Conservation (phyloP, 208 protist species). For the Crithidia acanthocephali region DNA sequence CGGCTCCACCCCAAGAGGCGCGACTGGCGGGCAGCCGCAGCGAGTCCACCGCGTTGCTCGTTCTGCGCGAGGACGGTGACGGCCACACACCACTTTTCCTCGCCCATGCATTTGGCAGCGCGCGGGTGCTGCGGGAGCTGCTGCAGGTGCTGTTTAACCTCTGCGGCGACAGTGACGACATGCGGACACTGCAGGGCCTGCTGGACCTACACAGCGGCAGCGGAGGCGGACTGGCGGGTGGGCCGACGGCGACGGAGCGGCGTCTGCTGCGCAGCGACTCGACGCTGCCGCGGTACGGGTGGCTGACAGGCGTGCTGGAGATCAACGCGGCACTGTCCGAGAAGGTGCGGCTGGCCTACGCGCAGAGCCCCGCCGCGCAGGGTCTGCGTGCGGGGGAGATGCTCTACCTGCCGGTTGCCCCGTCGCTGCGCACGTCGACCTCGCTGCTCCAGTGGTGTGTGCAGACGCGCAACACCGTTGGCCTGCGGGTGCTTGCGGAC, state of each 20-base stretch:
- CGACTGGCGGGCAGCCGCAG: conserved; percentile 27
- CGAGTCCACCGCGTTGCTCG: conserved; percentile 22
- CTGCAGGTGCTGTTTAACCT: conserved; percentile 41
- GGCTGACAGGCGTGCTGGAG: conserved; percentile 59
- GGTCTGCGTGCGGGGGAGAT: conserved; percentile 36
- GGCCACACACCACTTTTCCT: conserved; percentile 74
- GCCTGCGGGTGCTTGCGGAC: conserved; percentile 77
- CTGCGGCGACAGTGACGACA: conserved; percentile 8
- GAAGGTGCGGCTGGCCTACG: conserved; percentile 39
- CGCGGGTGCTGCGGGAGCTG: conserved; percentile 50
- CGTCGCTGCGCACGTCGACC: conserved; percentile 19
- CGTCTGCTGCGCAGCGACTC: conserved; percentile 56
- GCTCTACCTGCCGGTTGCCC: conserved; percentile 28
- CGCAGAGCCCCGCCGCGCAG: conserved; percentile 9
- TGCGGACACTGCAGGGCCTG: conserved; percentile 18
- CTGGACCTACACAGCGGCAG: conserved; percentile 18
- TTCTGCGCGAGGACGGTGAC: conserved; percentile 51
- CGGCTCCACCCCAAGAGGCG: conserved; percentile 17
- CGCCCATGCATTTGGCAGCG: conserved; percentile 69
- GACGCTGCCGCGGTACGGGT: conserved; percentile 58
- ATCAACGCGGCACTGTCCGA: conserved; percentile 49
- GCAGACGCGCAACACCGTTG: conserved; percentile 60
- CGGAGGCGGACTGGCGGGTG: too few species aligned
- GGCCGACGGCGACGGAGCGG: conserved; percentile 18
- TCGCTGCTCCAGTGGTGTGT: conserved; percentile 77